Evolutionary conservation across 2,329 filamentous ascomycete genomes (phyloP).

Genomic region (Ophiocordyceps camponoti-saundersi): DNA sequence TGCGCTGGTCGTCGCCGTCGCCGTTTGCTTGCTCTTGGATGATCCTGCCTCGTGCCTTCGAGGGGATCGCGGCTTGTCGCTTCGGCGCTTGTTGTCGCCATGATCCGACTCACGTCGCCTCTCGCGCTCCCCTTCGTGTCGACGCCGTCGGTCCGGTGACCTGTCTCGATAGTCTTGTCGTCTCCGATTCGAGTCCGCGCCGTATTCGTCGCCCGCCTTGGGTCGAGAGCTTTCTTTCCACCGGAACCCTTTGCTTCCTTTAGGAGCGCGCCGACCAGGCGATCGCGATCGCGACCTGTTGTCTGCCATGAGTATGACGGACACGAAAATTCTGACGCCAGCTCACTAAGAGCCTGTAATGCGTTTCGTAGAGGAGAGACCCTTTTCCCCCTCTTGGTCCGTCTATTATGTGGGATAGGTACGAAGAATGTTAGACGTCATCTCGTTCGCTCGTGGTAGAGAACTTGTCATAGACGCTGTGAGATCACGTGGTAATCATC

Average conservation of each 20-base stretch:
- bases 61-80: too few relatives aligned
- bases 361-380: too few relatives aligned
- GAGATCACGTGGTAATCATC: too few relatives aligned
- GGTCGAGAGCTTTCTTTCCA: slow-evolving; percentile 29
- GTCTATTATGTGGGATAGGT: too few relatives aligned
- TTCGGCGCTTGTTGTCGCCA: slow-evolving; percentile 13
- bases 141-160: slow-evolving; percentile 12
- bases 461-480: too few relatives aligned
- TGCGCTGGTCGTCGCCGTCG: slow-evolving; percentile 8
- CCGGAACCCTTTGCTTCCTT: slow-evolving; percentile 25
- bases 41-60: too few relatives aligned
- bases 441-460: too few relatives aligned
- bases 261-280: slow-evolving; percentile 8
- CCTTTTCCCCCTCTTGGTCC: too few relatives aligned
- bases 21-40: slow-evolving; percentile 17
- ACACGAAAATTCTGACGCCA: too few relatives aligned
- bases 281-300: slow-evolving; percentile 10
- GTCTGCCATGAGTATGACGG: too few relatives aligned
- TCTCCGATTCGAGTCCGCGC: slow-evolving; percentile 17
- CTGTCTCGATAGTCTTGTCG: slow-evolving; percentile 28
- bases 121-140: slow-evolving; percentile 16
- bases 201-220: slow-evolving; percentile 28
- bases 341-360: too few relatives aligned
- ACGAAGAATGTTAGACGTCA: too few relatives aligned
- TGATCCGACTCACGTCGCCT: slow-evolving; percentile 4